phyloP scores from a whole-genome alignment of 129 eudicot species.

The Rutidosis leptorrhynchoides region DNA sequence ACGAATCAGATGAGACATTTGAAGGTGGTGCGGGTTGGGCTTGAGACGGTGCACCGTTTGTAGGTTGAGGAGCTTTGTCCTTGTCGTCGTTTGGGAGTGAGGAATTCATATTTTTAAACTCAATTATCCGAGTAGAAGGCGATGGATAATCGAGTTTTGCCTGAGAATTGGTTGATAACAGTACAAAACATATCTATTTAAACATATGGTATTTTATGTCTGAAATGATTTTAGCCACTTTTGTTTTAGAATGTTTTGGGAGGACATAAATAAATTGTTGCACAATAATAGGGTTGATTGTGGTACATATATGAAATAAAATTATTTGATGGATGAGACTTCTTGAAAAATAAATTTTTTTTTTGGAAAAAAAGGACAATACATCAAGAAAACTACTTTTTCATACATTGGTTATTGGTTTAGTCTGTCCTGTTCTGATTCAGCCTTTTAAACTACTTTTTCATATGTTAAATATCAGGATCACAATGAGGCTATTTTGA shows the following conservation, averaged over 20 bases:
- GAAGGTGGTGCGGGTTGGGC: not conserved
- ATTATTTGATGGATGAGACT: conserved; percentile 18
- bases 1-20: conserved; percentile 12
- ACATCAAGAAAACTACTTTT: no score
- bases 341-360: no score
- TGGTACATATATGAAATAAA: not conserved
- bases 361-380: no score
- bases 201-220: not conserved
- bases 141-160: conserved; percentile 39
- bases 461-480: no score
- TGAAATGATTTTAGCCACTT: conserved; percentile 21
- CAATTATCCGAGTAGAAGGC: conserved; percentile 35
- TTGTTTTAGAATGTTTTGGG: conserved; percentile 18
- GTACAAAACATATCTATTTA: conserved; percentile 15
- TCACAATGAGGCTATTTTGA: no score
- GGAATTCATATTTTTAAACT: conserved; percentile 32
- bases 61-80: conserved; percentile 28
- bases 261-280: conserved; percentile 26
- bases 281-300: conserved; percentile 22
- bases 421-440: not conserved
- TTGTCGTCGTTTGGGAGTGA: conserved; percentile 37
- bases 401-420: not conserved
- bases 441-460: no score
- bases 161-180: conserved; percentile 6
- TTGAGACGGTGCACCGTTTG: conserved; percentile 12